A percentile compares a stretch with the other conserved stretches of the same genome.
Conservation (phyloP, 345 rosid species). For the Populus tremula region DNA sequence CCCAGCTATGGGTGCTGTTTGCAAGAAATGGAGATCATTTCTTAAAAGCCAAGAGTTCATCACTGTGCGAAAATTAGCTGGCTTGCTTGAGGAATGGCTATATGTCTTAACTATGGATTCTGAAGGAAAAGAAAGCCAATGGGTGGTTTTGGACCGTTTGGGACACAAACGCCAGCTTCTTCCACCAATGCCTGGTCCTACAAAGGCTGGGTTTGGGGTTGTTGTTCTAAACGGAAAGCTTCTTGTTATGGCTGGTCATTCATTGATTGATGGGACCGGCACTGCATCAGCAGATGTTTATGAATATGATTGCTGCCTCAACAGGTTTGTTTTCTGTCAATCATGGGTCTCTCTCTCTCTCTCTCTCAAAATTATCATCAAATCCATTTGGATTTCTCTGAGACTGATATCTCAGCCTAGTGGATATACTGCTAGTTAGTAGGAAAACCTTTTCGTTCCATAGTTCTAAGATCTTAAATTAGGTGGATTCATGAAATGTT, state of each 20-base stretch:
- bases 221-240: constrained; percentile 74
- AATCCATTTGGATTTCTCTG: neutral
- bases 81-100: constrained; percentile 81
- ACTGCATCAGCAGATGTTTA: constrained; percentile 66
- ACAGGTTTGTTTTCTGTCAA: constrained; percentile 53
- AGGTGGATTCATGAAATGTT: neutral
- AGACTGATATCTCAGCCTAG: neutral
- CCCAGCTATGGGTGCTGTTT: constrained; percentile 73
- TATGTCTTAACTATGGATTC: constrained; percentile 60
- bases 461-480: neutral
- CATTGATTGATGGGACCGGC: constrained; percentile 42
- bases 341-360: neutral
- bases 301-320: constrained; percentile 75
- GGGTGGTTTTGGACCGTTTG: constrained; percentile 73
- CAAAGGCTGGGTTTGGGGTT: constrained; percentile 65
- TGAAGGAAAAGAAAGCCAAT: constrained; percentile 65
- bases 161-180: constrained; percentile 57
- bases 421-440: neutral
- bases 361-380: neutral
- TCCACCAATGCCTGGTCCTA: constrained; percentile 78
- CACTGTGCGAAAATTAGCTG: constrained; percentile 58
- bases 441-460: neutral
- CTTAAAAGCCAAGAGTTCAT: constrained; percentile 80
- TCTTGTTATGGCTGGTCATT: constrained; percentile 70
- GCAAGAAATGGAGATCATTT: constrained; percentile 82